A percentile compares a stretch with the other conserved stretches of the same genome.
Evolutionary conservation across 306 rosid species (phyloP).

Genomic region (Medicago arabica): DNA sequence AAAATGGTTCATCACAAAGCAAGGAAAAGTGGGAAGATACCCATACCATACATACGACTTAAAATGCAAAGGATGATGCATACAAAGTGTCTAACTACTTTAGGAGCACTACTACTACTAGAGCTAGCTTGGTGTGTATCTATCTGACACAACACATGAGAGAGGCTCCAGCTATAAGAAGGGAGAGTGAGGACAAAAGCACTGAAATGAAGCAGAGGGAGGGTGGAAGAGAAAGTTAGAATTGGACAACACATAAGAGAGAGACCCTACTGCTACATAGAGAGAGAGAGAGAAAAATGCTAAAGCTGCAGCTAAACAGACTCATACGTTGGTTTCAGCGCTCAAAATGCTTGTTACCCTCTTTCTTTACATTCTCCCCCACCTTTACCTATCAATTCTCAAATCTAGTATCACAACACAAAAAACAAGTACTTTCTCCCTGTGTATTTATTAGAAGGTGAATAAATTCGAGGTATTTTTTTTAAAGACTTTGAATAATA

Average conservation of each 20-base stretch:
- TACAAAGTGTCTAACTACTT: slow-evolving; percentile 19
- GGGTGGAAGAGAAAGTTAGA: slow-evolving; percentile 26
- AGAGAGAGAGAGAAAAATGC: neutral
- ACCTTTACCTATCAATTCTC: no score
- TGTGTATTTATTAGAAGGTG: no score
- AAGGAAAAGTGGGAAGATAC: slow-evolving; percentile 4
- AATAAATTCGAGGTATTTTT: no score
- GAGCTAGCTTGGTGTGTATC: slow-evolving; percentile 23
- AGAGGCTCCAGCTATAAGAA: neutral
- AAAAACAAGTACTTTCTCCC: no score
- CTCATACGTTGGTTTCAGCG: slow-evolving; percentile 60
- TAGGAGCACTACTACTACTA: slow-evolving; percentile 4
- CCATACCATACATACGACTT: no score
- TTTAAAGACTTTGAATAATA: no score
- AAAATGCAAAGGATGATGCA: neutral
- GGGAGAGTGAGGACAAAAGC: slow-evolving; percentile 21
- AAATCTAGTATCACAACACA: no score
- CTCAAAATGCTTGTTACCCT: slow-evolving; percentile 41
- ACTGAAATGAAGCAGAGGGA: slow-evolving; percentile 24
- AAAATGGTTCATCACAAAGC: neutral
- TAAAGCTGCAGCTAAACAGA: neutral
- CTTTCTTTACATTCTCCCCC: neutral
- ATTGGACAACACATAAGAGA: slow-evolving; percentile 36
- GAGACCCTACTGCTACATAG: slow-evolving; percentile 28
- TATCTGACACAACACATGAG: slow-evolving; percentile 18